phyloP scores from a whole-genome alignment of 148 eudicot species.

The Oxyria digyna region DNA sequence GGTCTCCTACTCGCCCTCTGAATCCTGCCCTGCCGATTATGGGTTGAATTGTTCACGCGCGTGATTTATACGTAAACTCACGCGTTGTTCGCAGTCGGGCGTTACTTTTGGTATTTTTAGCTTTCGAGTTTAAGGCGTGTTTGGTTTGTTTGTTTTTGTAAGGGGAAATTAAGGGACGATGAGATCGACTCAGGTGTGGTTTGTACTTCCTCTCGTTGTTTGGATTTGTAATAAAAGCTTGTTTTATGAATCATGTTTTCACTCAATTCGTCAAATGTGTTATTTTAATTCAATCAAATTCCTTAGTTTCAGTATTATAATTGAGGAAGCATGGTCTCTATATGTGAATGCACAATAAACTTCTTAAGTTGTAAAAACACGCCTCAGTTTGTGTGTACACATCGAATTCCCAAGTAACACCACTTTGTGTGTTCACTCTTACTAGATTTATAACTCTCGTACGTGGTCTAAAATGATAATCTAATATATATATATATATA shows the following conservation, averaged over 20 bases:
- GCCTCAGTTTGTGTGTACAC: background rate
- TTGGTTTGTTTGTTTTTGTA: background rate
- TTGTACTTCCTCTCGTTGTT: background rate
- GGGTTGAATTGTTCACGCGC: background rate
- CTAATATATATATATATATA: too few relatives aligned
- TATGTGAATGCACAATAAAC: too few relatives aligned
- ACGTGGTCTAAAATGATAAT: too few relatives aligned
- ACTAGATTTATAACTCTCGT: too few relatives aligned
- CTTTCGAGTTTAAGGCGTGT: background rate
- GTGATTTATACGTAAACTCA: background rate
- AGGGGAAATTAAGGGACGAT: background rate
- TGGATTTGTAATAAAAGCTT: background rate
- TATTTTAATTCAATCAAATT: too few relatives aligned
- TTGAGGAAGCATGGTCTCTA: too few relatives aligned
- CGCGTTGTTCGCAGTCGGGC: background rate
- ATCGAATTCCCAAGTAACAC: background rate
- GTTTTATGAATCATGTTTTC: background rate
- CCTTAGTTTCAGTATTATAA: too few relatives aligned
- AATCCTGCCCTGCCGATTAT: background rate
- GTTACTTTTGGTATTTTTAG: background rate
- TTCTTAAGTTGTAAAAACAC: background rate
- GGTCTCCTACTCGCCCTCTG: slow-evolving; percentile 8
- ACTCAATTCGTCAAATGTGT: too few relatives aligned
- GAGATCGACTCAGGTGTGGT: background rate
- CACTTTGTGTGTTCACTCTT: too few relatives aligned